Base-by-base conservation (phyloP, 1,284 basidiomycete genomes). In the Naganishia sp. region DNA sequence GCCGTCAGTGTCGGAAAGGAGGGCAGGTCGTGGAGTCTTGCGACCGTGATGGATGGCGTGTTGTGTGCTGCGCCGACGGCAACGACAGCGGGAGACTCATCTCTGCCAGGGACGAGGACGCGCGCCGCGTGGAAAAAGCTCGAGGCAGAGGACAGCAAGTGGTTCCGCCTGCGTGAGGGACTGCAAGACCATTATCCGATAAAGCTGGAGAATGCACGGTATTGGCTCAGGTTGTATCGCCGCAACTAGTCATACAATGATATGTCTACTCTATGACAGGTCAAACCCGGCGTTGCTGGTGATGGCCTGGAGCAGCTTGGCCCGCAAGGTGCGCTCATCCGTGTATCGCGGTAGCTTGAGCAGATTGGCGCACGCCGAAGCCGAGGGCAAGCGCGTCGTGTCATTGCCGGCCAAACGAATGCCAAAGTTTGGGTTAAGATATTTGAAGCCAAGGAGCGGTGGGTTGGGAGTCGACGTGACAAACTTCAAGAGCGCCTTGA, bases 401-500 rank as follows among this genome's bases (percentile, higher is more conserved):
- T 95, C 91, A 0, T 73, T 73, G 1, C 90, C 89, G 11, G 88
- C 84, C 69, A 90, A 90, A 7, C 90, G 85, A 63, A 97, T 93
- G 0, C 87, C 87, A 72, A 96, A 95, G 64, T 87, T 85, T 0
- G 94, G 94, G 21, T 87, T 83, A 3, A 97, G 84, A 73, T 94
- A 89, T 70, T 87, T 88, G 83, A 97, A 97, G 0, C 94, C 92
- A 10, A 81, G 90, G 86, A 97, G 79, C 0, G 94, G 94, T 0
- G 94, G 92, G 13, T 93, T 84, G 70, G 90, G 89, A 74, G 92
- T 95, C 68, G 89, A 90, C 9, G 94, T 96, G 18, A 92, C 94
- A 74, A 96, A 97, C 6, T 90, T 85, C 61, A 97, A 77, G 66
- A 96, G 81, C 1, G 86, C 88, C 33, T 85, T 82, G 49, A 88